Conservation (phyloP, 495 filamentous ascomycete genomes). For the Aspergillus taichungensis region DNA sequence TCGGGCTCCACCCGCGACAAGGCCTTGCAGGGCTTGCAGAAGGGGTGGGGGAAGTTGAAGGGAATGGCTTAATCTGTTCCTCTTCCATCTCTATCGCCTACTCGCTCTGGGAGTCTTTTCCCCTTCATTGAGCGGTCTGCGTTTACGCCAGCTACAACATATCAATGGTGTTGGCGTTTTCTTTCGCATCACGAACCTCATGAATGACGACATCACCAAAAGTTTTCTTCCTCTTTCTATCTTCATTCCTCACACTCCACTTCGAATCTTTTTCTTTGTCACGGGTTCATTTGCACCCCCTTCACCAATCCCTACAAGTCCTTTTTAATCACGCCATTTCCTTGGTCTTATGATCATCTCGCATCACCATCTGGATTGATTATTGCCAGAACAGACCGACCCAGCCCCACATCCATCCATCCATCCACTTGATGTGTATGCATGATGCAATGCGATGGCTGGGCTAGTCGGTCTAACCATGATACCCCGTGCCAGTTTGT, state of each 20-base stretch:
- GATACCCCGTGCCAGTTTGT: too few species aligned
- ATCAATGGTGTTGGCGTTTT: neutral
- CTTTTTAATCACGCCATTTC: too few species aligned
- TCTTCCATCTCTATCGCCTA: neutral
- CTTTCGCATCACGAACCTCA: slow-evolving; percentile 8
- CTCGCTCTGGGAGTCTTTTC: neutral
- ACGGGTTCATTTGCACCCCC: neutral
- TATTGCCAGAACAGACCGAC: too few species aligned
- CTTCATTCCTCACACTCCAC: neutral
- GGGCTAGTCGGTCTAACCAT: too few species aligned
- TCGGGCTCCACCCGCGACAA: slow-evolving; percentile 30
- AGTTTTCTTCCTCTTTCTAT: neutral
- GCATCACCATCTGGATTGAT: too few species aligned
- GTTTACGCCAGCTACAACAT: too few species aligned
- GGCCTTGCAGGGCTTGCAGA: slow-evolving; percentile 34
- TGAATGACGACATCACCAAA: slow-evolving; percentile 24
- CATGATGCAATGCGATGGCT: too few species aligned
- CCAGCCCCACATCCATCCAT: too few species aligned
- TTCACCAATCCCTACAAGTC: neutral
- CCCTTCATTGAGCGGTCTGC: neutral
- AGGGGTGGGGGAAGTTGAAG: slow-evolving; percentile 38
- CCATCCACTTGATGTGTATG: too few species aligned
- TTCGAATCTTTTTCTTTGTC: neutral
- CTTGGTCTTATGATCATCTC: too few species aligned
- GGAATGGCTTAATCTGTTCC: slow-evolving; percentile 22